phyloP scores from a whole-genome alignment of 345 rosid genomes.

The Raphanus raphanistrum region DNA sequence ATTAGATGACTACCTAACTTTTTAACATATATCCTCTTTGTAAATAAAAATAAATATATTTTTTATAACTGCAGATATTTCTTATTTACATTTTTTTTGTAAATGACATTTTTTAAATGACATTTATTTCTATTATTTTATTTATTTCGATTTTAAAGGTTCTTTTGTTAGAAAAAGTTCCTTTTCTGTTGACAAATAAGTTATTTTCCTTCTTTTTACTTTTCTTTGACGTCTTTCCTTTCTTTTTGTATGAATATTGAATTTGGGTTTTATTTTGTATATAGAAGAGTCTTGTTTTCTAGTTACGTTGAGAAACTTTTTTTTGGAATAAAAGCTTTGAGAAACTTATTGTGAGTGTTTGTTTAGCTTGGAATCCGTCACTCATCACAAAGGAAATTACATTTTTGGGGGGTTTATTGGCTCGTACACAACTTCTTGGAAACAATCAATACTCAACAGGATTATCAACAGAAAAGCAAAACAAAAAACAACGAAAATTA shows the following conservation, averaged over 20 bases:
- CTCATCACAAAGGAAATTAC: constrained; percentile 21
- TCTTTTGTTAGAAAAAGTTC: not conserved
- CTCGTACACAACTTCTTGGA: constrained; percentile 32
- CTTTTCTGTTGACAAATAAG: not conserved
- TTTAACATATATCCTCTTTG: not conserved
- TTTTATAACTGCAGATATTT: too few relatives aligned
- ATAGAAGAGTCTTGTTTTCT: not conserved
- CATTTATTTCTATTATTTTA: too few relatives aligned
- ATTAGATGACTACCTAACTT: not conserved
- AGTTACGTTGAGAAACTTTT: not conserved
- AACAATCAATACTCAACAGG: constrained; percentile 27
- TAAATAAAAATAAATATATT: not conserved
- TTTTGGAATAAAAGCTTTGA: not conserved
- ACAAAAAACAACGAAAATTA: not conserved
- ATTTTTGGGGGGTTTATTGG: not conserved
- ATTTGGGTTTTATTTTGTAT: not conserved
- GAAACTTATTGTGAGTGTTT: not conserved
- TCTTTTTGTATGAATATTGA: not conserved
- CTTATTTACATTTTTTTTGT: too few relatives aligned
- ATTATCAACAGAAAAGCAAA: constrained; percentile 6
- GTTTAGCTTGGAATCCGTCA: not conserved
- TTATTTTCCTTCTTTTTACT: not conserved
- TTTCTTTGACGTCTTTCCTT: not conserved
- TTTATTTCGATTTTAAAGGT: too few relatives aligned
- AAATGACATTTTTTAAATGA: too few relatives aligned